Base-by-base conservation (phyloP, 495 filamentous ascomycete species). In the Talaromyces nanjingensis region DNA sequence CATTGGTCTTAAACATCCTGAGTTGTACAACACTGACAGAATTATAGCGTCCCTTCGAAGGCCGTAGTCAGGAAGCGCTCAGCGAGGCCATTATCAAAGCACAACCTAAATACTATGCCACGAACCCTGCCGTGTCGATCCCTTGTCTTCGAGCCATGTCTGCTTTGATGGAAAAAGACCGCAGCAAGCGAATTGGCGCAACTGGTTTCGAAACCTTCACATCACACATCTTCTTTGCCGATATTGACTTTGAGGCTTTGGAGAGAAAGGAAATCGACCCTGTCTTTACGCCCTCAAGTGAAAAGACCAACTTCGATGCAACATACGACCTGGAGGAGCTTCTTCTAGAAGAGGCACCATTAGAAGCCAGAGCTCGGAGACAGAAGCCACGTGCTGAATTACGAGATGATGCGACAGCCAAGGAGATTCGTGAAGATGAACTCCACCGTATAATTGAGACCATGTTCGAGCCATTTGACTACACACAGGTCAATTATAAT, bases 231-330 rank as follows among this genome's bases (percentile, higher is more conserved):
- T 98, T 98, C 83, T 98, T 98, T 77, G 80, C 87, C 47, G 77
- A 81, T 2, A 84, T 97, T 67, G 91, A 98, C 72, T 98, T 98
- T 63, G 86, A 82, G 18, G 89, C 89, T 2, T 75, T 98, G 37
- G 91, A 96, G 72, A 79, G 87, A 59, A 98, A 97, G 71, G 88
- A 96, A 72, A 86, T 97, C 63, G 88, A 93, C 58, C 93, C 94
- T 0, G 86, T 98, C 0, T 98, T 98, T 77, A 81, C 85, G 24
- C 94, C 94, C 6, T 96, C 93, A 1, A 90, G 91, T 57, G 94
- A 98, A 59, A 98, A 98, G 83, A 97, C 96, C 6, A 98, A 98
- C 74, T 98, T 98, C 66, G 94, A 98, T 76, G 94, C 94, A 4
- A 98, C 94, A 1, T 98, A 98, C 71, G 94, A 98, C 75, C 75